Evolutionary conservation across 768 basidiomycete species (phyloP).

Genomic region (Tricholomella constricta): DNA sequence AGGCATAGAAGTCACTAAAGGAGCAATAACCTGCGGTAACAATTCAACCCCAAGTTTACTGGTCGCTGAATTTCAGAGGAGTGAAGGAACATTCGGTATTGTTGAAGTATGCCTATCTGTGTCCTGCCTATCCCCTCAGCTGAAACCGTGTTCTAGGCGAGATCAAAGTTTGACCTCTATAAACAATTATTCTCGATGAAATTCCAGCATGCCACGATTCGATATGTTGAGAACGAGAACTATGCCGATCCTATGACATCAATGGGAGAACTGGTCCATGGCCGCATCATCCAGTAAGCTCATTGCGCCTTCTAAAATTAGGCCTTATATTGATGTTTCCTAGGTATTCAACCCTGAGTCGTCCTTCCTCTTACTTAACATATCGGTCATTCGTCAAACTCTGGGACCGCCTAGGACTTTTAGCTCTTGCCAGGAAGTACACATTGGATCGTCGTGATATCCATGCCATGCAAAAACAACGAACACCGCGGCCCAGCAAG

Average conservation of each 20-base stretch:
- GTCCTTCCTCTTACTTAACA: conserved; percentile 34
- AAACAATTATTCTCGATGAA: conserved; percentile 76
- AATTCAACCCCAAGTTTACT: conserved; percentile 80
- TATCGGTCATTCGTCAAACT: conserved; percentile 48
- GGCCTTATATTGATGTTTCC: not conserved
- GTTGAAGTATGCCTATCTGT: conserved; percentile 51
- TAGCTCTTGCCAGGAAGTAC: conserved; percentile 39
- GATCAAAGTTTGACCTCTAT: conserved; percentile 80
- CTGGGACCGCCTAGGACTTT: conserved; percentile 57
- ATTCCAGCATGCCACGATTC: conserved; percentile 65
- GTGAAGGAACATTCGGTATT: conserved; percentile 78
- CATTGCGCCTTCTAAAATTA: conserved; percentile 1
- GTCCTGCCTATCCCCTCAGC: not conserved
- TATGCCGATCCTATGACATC: conserved; percentile 68
- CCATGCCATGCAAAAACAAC: conserved; percentile 22
- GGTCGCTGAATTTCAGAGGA: conserved; percentile 78
- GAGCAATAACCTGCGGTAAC: conserved; percentile 85
- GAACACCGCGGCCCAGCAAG: conserved; percentile 17
- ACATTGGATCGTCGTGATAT: conserved; percentile 33
- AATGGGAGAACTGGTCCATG: conserved; percentile 64
- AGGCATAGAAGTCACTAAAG: conserved; percentile 75
- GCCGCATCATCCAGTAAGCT: conserved; percentile 51
- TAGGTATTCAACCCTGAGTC: conserved; percentile 34
- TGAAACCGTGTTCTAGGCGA: conserved; percentile 50
- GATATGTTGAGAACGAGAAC: conserved; percentile 73